Conservation (phyloP, 2,329 filamentous ascomycete species). For the Shiraia sp. region DNA sequence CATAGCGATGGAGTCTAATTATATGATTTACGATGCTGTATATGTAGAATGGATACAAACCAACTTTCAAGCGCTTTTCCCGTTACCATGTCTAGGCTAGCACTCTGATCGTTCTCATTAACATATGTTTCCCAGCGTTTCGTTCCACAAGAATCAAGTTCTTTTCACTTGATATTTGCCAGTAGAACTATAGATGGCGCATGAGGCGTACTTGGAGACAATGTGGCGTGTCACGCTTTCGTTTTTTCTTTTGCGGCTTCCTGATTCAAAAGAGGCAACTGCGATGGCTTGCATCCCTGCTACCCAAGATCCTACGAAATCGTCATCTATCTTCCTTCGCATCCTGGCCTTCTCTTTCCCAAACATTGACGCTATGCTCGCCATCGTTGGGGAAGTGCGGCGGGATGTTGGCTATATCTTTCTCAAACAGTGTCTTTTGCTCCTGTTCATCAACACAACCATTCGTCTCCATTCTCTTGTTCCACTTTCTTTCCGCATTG, state of each 20-base stretch:
- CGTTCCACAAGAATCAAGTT: too few relatives aligned
- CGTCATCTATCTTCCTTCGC: slow-evolving; percentile 14
- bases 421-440: slow-evolving; percentile 6
- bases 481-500: slow-evolving; percentile 42
- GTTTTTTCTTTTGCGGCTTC: not conserved
- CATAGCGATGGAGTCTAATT: slow-evolving; percentile 33
- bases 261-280: not conserved
- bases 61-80: too few relatives aligned
- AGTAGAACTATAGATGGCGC: too few relatives aligned
- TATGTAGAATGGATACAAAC: not conserved
- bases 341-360: slow-evolving; percentile 16
- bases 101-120: too few relatives aligned
- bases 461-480: slow-evolving; percentile 46
- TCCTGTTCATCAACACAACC: slow-evolving; percentile 36
- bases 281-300: slow-evolving; percentile 5
- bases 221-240: not conserved
- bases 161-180: too few relatives aligned
- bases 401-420: slow-evolving; percentile 29
- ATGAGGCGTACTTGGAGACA: too few relatives aligned
- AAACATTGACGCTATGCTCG: not conserved
- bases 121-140: too few relatives aligned
- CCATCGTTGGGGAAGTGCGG: slow-evolving; percentile 23
- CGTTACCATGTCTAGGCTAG: too few relatives aligned
- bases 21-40: not conserved
- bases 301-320: not conserved